Evolutionary conservation across 192 early-diverging fungal genomes (phyloP).

Genomic region (Entomortierella lignicola): DNA sequence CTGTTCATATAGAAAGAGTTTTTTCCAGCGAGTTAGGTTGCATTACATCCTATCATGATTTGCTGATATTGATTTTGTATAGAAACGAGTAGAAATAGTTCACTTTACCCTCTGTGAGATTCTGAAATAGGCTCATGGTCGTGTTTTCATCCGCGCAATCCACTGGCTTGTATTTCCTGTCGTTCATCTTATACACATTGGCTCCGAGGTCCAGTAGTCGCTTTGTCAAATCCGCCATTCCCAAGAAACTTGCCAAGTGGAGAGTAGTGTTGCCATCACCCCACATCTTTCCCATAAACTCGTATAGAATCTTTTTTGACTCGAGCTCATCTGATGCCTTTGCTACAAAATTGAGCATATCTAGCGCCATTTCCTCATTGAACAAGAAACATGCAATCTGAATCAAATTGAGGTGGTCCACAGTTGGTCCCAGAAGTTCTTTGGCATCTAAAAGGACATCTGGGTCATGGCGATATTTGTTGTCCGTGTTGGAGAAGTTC

Average conservation of each 20-base stretch:
- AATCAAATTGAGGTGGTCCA: conserved; percentile 68
- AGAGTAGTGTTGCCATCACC: conserved; percentile 75
- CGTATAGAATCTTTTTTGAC: conserved; percentile 70
- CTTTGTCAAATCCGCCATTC: conserved; percentile 73
- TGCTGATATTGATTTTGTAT: neutral
- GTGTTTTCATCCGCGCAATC: conserved; percentile 75
- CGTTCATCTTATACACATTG: conserved; percentile 65
- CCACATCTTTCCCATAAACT: conserved; percentile 77
- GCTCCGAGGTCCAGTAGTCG: conserved; percentile 63
- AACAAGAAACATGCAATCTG: conserved; percentile 74
- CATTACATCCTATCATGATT: neutral
- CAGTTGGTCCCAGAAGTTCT: conserved; percentile 67
- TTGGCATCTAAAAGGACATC: conserved; percentile 69
- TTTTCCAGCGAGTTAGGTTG: neutral
- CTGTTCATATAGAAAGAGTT: neutral
- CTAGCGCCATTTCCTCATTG: conserved; percentile 73
- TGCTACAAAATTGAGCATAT: conserved; percentile 70
- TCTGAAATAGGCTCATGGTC: conserved; percentile 50
- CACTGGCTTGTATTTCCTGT: conserved; percentile 71
- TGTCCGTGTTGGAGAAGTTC: conserved; percentile 62
- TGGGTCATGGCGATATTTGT: conserved; percentile 64
- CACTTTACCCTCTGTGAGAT: conserved; percentile 37
- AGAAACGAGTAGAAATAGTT: neutral
- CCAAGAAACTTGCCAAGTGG: conserved; percentile 72
- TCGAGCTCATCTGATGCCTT: conserved; percentile 67